A percentile compares a stretch with the other conserved stretches of the same genome.
phyloP scores from a whole-genome alignment of 257 asterid genomes.

The Perilla frutescens region DNA sequence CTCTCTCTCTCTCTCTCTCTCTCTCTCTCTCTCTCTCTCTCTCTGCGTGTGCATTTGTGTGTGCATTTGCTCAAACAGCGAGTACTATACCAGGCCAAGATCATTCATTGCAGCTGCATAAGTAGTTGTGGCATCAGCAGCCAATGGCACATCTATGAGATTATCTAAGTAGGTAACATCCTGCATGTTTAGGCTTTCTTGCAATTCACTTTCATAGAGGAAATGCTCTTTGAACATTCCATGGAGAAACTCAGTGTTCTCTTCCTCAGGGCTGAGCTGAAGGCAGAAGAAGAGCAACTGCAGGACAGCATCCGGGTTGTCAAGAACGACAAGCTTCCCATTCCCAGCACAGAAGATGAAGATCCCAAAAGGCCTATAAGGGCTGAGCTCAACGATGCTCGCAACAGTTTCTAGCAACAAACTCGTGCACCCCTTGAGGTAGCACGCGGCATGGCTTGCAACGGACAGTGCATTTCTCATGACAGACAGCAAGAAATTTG shows the following conservation, averaged over 20 bases:
- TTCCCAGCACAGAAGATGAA: slow-evolving; percentile 63
- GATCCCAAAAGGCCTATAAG: slow-evolving; percentile 78
- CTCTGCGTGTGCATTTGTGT: background rate
- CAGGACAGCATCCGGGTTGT: slow-evolving; percentile 79
- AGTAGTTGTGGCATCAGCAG: slow-evolving; percentile 43
- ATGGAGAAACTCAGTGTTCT: slow-evolving; percentile 39
- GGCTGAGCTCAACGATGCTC: slow-evolving; percentile 76
- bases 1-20: background rate
- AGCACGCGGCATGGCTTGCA: slow-evolving; percentile 76
- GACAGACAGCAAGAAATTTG: slow-evolving; percentile 54
- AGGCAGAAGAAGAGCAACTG: slow-evolving; percentile 72
- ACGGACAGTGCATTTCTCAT: slow-evolving; percentile 64
- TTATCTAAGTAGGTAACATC: slow-evolving; percentile 55
- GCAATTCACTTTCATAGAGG: slow-evolving; percentile 63
- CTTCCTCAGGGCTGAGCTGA: slow-evolving; percentile 64
- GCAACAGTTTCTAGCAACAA: slow-evolving; percentile 74
- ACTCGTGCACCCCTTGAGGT: slow-evolving; percentile 82
- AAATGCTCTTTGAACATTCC: slow-evolving; percentile 59
- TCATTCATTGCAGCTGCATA: slow-evolving; percentile 64
- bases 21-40: background rate
- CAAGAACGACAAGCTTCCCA: slow-evolving; percentile 64
- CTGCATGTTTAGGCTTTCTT: slow-evolving; percentile 73
- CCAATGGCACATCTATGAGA: slow-evolving; percentile 69
- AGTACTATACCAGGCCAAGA: slow-evolving; percentile 68
- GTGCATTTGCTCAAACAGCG: background rate